phyloP scores from a whole-genome alignment of 768 basidiomycete species.

The Pseudohyphozyma bogoriensis region DNA sequence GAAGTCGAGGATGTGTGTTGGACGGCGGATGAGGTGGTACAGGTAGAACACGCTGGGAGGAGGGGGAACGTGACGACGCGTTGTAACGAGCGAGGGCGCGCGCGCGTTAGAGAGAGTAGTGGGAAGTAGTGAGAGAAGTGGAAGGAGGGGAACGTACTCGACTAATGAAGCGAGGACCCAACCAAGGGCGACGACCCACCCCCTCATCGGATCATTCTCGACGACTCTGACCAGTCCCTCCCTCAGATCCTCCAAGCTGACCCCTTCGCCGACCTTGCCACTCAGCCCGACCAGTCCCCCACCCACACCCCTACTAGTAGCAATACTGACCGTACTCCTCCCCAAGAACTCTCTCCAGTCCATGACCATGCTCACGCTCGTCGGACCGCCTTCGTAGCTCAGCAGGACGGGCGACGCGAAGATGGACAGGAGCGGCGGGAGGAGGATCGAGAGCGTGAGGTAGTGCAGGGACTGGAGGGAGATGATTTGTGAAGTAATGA shows the following conservation, averaged over 20 bases:
- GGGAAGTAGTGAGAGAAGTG: not conserved
- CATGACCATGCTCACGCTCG: constrained; percentile 66
- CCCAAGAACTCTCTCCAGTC: constrained; percentile 97
- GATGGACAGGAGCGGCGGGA: constrained; percentile 64
- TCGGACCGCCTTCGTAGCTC: constrained; percentile 36
- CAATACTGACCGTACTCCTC: constrained; percentile 58
- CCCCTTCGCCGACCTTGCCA: constrained; percentile 26
- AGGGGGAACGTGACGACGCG: not conserved
- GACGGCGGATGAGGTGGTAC: constrained; percentile 76
- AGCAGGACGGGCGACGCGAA: constrained; percentile 43
- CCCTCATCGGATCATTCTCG: constrained; percentile 56
- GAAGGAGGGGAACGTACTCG: constrained; percentile 61
- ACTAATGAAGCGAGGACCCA: constrained; percentile 74
- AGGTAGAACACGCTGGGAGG: constrained; percentile 60
- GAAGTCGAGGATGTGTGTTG: constrained; percentile 91
- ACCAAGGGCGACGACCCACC: constrained; percentile 79
- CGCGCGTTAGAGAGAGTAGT: not conserved
- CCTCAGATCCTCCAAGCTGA: not conserved
- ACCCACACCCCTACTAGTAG: constrained; percentile 51
- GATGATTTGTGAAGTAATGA: constrained; percentile 69
- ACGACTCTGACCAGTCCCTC: constrained; percentile 13
- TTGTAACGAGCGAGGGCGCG: not conserved
- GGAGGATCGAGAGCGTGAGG: constrained; percentile 67
- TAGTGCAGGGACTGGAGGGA: constrained; percentile 90
- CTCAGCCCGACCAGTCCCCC: constrained; percentile 60